Conservation (phyloP, 2,329 filamentous ascomycete species). For the Talaromyces verruculosus region DNA sequence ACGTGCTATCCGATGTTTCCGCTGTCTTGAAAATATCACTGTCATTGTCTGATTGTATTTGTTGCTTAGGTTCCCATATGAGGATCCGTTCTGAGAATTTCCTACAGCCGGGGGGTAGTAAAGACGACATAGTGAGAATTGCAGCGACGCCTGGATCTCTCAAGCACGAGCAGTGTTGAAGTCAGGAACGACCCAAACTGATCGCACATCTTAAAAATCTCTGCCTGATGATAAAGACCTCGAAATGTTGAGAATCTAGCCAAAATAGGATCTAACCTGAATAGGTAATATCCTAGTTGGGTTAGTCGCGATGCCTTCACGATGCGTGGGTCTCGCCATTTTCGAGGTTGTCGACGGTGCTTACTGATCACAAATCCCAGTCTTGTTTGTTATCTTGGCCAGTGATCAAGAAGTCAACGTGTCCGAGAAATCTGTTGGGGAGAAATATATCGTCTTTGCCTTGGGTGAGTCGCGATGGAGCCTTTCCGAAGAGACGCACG, state of each 20-base stretch:
- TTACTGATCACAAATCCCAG: background rate
- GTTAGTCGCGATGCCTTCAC: conserved; percentile 1
- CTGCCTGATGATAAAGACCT: background rate
- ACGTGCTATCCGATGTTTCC: background rate
- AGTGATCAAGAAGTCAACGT: background rate
- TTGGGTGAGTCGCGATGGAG: background rate
- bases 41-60: background rate
- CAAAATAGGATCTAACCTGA: conserved; percentile 6
- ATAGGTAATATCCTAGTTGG: conserved; percentile 15
- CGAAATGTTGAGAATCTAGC: background rate
- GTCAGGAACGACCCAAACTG: background rate
- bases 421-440: background rate
- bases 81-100: conserved; percentile 8
- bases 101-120: background rate
- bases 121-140: background rate
- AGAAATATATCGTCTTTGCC: background rate
- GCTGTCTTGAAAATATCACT: background rate
- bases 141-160: background rate
- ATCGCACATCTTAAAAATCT: background rate
- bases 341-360: background rate
- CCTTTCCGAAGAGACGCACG: background rate
- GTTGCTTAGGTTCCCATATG: conserved; percentile 10
- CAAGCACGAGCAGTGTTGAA: background rate
- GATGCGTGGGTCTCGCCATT: background rate
- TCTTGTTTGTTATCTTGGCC: background rate